A percentile compares a stretch with the other conserved stretches of the same genome.
These are phyloP conservation scores for Boechera stricta DNA, from an alignment of 345 rosid species.

Conservation along the genomic window DNA sequence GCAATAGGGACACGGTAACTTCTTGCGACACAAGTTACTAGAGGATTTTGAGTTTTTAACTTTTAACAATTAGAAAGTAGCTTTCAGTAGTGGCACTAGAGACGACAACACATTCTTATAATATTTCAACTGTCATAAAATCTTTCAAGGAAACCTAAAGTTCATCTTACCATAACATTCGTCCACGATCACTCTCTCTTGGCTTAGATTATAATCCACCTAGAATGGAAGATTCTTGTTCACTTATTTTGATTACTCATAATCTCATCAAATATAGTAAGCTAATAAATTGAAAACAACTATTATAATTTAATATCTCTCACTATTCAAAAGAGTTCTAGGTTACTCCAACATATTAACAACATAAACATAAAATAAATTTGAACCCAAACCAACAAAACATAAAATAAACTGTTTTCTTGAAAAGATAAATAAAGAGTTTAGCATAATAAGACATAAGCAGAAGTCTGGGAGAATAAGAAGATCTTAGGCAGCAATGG, in stretches of 20 bases:
- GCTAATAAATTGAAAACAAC: slow-evolving; percentile 7
- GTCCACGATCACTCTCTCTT: slow-evolving; percentile 9
- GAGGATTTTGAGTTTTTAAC: not conserved
- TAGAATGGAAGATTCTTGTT: not conserved
- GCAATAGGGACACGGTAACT: slow-evolving; percentile 6
- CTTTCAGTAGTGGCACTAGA: slow-evolving; percentile 19
- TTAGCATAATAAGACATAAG: not conserved
- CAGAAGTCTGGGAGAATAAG: not conserved
- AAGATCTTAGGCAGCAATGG: slow-evolving; percentile 24
- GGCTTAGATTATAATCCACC: slow-evolving; percentile 18
- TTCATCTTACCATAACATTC: not conserved
- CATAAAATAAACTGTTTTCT: not conserved
- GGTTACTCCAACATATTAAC: slow-evolving; percentile 9
- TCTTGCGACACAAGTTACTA: slow-evolving; percentile 1
- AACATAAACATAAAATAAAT: not conserved
- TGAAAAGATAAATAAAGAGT: slow-evolving; percentile 1
- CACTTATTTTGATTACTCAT: not conserved
- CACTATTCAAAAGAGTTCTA: slow-evolving; percentile 24
- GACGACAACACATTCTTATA: not conserved
- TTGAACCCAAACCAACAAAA: not conserved
- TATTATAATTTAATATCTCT: not conserved
- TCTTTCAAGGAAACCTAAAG: not conserved
- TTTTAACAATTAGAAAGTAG: not conserved
- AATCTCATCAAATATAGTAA: not conserved
- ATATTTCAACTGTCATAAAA: slow-evolving; percentile 6